Evolutionary conservation across 768 basidiomycete species (phyloP).

Genomic region (Imleria badia): DNA sequence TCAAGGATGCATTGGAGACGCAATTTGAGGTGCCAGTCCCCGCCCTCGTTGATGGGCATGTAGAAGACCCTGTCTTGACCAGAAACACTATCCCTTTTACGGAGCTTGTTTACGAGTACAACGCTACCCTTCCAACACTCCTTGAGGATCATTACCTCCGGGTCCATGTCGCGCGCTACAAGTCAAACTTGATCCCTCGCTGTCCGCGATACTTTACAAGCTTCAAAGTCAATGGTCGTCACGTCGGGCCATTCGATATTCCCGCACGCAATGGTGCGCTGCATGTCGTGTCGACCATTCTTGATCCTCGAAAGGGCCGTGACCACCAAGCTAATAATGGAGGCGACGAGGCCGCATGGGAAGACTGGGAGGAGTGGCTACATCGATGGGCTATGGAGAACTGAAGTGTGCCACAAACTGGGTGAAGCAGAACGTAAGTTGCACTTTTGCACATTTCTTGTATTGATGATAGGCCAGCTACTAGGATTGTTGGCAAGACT

Average conservation of each 20-base stretch:
- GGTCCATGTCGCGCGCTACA: slow-evolving; percentile 11
- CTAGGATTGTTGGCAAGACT: no score
- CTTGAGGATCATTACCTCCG: slow-evolving; percentile 2
- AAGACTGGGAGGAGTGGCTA: slow-evolving; percentile 16
- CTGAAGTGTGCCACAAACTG: background rate
- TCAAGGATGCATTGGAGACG: background rate
- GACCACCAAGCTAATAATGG: background rate
- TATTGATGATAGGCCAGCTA: background rate
- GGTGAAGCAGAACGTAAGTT: background rate
- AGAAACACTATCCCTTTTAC: background rate
- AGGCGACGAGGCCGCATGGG: slow-evolving; percentile 1
- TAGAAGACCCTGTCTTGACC: background rate
- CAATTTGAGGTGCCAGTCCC: background rate
- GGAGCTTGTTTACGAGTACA: slow-evolving; percentile 16
- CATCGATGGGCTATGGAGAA: slow-evolving; percentile 15
- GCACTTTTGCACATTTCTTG: no score
- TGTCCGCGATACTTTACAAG: slow-evolving; percentile 5
- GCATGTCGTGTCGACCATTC: slow-evolving; percentile 10
- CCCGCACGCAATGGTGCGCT: slow-evolving; percentile 15
- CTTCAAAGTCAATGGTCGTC: slow-evolving; percentile 10
- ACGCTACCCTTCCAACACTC: slow-evolving; percentile 10
- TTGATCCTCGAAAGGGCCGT: slow-evolving; percentile 10
- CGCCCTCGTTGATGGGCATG: background rate
- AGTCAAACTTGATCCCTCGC: background rate
- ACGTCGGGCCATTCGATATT: slow-evolving; percentile 8